These are phyloP conservation scores for Polyplosphaeria fusca DNA, from an alignment of 495 filamentous ascomycete species.

Conservation along the genomic window DNA sequence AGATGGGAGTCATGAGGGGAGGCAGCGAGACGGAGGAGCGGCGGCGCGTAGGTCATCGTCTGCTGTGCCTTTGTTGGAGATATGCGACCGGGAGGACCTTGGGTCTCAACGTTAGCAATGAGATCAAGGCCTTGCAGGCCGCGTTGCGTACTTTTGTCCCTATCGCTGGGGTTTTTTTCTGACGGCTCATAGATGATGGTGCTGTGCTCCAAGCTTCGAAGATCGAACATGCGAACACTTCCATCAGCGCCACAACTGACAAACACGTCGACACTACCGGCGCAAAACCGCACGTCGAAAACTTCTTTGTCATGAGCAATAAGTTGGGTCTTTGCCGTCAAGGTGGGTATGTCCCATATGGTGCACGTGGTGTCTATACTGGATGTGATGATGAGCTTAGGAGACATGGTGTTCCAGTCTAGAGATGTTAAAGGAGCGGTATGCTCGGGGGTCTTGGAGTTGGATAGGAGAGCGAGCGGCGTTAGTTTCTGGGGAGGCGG, in stretches of 20 bases:
- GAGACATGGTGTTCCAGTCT: constrained; percentile 96
- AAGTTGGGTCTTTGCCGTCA: constrained; percentile 96
- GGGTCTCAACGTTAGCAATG: too few relatives aligned
- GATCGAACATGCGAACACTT: constrained; percentile 98
- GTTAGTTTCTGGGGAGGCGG: constrained; percentile 78
- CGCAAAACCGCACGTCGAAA: constrained; percentile 96
- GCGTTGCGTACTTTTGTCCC: constrained; percentile 70
- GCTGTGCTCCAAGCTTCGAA: constrained; percentile 92
- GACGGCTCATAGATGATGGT: constrained; percentile 99
- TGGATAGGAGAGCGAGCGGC: constrained; percentile 87
- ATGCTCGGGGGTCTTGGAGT: constrained; percentile 97
- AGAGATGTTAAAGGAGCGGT: constrained; percentile 93
- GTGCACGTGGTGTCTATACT: constrained; percentile 99
- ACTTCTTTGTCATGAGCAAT: constrained; percentile 99
- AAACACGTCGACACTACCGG: constrained; percentile 93
- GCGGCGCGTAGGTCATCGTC: constrained; percentile 75
- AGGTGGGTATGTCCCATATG: constrained; percentile 98
- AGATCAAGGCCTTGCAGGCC: too few relatives aligned
- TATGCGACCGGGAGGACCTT: constrained; percentile 46
- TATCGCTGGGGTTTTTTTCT: constrained; percentile 55
- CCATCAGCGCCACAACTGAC: constrained; percentile 97
- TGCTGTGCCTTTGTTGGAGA: constrained; percentile 67
- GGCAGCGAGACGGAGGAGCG: constrained; percentile 81
- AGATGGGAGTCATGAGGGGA: constrained; percentile 95
- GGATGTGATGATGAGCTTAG: constrained; percentile 94